Evolutionary conservation across 2,329 filamentous ascomycete genomes (phyloP), one percentile per base, ranked within the genome.

Genomic region (Grosmannia clavigera): DNA sequence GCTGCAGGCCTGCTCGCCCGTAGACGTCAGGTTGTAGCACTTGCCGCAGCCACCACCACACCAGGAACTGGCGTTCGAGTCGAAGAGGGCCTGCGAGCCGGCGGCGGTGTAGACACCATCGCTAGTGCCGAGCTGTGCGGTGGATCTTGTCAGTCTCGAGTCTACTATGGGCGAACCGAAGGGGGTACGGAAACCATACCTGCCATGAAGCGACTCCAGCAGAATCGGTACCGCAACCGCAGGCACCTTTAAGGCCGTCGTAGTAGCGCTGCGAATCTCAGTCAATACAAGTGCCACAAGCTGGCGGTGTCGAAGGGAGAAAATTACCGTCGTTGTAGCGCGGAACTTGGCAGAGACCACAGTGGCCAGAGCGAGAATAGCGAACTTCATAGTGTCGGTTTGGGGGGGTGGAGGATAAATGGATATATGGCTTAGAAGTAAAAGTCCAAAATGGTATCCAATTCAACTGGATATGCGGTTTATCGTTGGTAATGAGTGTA

Each of bases 231-330:
- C 69, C 69, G 38, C 69, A 71, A 29, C 69, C 69, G 58, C 69
- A 71, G 16, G 69, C 69, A 29, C 69, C 69, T 56, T 69, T 61
- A 46, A 64, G 65, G 5, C 66, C 66, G 61, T 71, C 69, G 58
- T 69, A 70, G 61, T 71, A 71, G 12, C 66, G 67, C 69, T 71
- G 50, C 25, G 16, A 1, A 46, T 16, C 12, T 19, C 11, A 14
- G 43, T 48, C n/a, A 57, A 48, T 38, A 40, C 12, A 31, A 31
- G 5, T 1, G 3, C 27, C 14, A 10, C 22, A 33, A 10, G 22
- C 35, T 19, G 22, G 1, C 43, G 6, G 2, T 6, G 7, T 22
- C 2, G 2, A 9, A 48, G 40, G 22, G 33, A 25, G 19, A 27
- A 3, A 46, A 11, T 16, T 61, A 52, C 60, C 43, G 60, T 61